These are phyloP conservation scores for Russula ochroleuca DNA, from an alignment of 768 basidiomycete species.

Conservation along the genomic window DNA sequence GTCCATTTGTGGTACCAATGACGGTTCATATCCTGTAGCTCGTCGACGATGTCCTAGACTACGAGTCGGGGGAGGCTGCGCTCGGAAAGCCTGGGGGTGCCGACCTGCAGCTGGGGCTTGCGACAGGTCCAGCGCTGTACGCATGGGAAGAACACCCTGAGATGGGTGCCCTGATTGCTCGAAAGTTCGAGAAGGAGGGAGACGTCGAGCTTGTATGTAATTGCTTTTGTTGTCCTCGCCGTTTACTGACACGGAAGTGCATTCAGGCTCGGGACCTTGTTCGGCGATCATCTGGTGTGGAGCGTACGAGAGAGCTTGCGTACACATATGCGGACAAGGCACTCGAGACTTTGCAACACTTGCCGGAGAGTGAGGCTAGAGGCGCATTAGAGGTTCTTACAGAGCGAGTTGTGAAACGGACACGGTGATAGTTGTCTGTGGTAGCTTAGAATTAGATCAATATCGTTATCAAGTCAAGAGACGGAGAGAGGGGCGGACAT, in stretches of 20 bases:
- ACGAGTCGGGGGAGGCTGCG: constrained; percentile 63
- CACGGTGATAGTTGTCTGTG: constrained; percentile 39
- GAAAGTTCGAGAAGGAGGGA: constrained; percentile 70
- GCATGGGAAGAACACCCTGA: constrained; percentile 82
- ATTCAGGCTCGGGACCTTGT: constrained; percentile 65
- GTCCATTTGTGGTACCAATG: background rate
- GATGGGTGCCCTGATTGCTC: constrained; percentile 69
- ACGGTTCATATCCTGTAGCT: constrained; percentile 47
- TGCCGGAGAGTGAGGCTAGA: constrained; percentile 82
- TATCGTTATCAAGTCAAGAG: background rate
- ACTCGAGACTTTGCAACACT: constrained; percentile 54
- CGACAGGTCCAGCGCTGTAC: constrained; percentile 82
- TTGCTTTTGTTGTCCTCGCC: background rate
- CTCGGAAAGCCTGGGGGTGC: constrained; percentile 87
- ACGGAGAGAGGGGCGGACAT: background rate
- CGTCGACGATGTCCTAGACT: constrained; percentile 94
- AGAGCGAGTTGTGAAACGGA: constrained; percentile 60
- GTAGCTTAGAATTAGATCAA: constrained; percentile 2
- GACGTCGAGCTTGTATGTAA: constrained; percentile 71
- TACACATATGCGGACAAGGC: constrained; percentile 72
- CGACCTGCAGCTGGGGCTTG: constrained; percentile 57
- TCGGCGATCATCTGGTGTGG: constrained; percentile 64
- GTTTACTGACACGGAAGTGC: constrained; percentile 1
- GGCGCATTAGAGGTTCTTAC: constrained; percentile 70
- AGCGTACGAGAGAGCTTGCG: constrained; percentile 76